A percentile compares a stretch with the other conserved stretches of the same genome.
phyloP scores from a whole-genome alignment of 2,329 filamentous ascomycete genomes.

The Cladophialophora chaetospira region DNA sequence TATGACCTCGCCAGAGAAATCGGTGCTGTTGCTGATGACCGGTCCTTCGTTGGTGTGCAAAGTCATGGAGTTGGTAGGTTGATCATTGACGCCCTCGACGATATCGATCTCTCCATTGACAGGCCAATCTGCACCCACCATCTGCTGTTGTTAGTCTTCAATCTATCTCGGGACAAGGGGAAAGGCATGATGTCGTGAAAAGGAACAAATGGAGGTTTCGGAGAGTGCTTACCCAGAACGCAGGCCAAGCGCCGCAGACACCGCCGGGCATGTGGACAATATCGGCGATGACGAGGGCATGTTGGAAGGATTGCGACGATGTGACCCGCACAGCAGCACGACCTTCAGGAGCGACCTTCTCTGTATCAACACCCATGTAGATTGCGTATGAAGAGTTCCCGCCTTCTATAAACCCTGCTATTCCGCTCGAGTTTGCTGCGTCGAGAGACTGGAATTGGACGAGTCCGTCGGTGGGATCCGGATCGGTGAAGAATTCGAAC shows the following conservation, averaged over 20 bases:
- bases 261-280: conserved; percentile 51
- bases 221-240: too few species aligned
- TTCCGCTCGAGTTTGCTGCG: conserved; percentile 40
- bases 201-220: too few species aligned
- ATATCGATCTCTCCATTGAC: conserved; percentile 54
- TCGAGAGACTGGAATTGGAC: conserved; percentile 52
- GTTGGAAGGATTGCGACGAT: conserved; percentile 47
- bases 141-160: too few species aligned
- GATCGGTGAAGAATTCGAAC: conserved; percentile 52
- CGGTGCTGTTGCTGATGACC: conserved; percentile 30
- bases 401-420: conserved; percentile 38
- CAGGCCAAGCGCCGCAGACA: conserved; percentile 55
- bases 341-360: conserved; percentile 38
- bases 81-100: conserved; percentile 54
- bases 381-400: conserved; percentile 37
- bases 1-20: conserved; percentile 53
- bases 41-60: conserved; percentile 51
- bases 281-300: conserved; percentile 52
- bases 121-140: conserved; percentile 43
- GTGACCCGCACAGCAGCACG: conserved; percentile 50
- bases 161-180: too few species aligned
- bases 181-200: too few species aligned
- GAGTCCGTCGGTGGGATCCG: conserved; percentile 54
- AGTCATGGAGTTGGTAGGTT: conserved; percentile 49
- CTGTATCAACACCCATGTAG: conserved; percentile 49